phyloP scores from a whole-genome alignment of 164 flowering plant genomes.

The Aristolochia contorta region DNA sequence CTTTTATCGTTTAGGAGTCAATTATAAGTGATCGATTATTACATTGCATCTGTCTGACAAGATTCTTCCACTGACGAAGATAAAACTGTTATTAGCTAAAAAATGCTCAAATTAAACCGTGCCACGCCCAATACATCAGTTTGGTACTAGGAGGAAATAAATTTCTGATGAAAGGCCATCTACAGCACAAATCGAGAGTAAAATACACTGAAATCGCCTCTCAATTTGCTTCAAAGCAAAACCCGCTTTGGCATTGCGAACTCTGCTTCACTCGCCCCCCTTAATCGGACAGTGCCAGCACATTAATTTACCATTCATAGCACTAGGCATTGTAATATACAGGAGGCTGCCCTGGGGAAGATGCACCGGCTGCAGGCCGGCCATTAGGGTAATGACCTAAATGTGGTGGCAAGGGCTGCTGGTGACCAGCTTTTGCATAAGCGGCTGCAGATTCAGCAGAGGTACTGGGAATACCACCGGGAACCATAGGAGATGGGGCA shows the following conservation, averaged over 20 bases:
- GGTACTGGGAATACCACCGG: constrained; percentile 18
- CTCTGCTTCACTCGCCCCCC: background rate
- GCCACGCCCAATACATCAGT: no score
- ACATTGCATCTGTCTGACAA: no score
- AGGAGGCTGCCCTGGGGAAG: constrained; percentile 29
- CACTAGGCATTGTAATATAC: constrained; percentile 12
- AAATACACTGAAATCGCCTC: background rate
- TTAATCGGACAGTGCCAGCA: background rate
- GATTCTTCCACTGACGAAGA: no score
- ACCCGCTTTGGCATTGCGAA: background rate
- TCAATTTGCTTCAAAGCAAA: background rate
- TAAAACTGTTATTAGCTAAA: background rate
- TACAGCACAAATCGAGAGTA: background rate
- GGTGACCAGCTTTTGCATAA: constrained; percentile 2
- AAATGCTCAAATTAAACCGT: background rate
- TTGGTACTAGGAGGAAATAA: background rate
- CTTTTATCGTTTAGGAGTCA: no score
- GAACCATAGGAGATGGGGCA: constrained; percentile 2
- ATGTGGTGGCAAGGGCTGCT: constrained; percentile 12
- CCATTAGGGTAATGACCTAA: constrained; percentile 23
- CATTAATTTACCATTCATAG: background rate
- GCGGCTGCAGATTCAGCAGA: constrained; percentile 9
- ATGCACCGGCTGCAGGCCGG: constrained; percentile 22
- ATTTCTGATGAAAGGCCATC: background rate
- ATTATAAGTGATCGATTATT: no score